Conservation (phyloP, 2,329 filamentous ascomycete species). For the Nemania serpens region DNA sequence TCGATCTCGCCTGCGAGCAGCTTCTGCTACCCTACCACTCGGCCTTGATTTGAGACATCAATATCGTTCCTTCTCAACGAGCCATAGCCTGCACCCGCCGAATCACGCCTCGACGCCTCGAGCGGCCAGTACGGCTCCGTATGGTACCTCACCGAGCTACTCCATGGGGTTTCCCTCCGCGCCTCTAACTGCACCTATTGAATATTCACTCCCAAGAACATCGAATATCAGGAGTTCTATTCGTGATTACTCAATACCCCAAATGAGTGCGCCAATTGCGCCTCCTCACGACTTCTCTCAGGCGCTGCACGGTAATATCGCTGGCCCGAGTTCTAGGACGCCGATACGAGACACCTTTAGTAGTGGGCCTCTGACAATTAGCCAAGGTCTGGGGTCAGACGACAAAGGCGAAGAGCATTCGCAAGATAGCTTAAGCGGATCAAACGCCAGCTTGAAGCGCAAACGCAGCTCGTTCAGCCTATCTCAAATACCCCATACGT, state of each 20-base stretch:
- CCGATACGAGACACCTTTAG: constrained; percentile 53
- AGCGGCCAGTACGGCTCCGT: constrained; percentile 47
- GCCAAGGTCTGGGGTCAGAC: constrained; percentile 34
- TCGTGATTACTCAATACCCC: constrained; percentile 57
- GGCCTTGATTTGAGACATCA: constrained; percentile 42
- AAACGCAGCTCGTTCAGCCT: constrained; percentile 42
- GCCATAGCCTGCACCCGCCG: constrained; percentile 38
- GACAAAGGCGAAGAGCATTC: constrained; percentile 41
- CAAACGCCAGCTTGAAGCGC: constrained; percentile 34
- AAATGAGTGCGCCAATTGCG: constrained; percentile 60
- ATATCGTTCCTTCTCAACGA: constrained; percentile 39
- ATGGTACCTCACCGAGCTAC: constrained; percentile 51
- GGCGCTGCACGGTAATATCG: constrained; percentile 51
- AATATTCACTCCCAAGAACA: constrained; percentile 55
- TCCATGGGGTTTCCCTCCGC: constrained; percentile 58
- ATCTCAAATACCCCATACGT: constrained; percentile 34
- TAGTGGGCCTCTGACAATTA: constrained; percentile 38
- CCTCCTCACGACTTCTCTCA: constrained; percentile 58
- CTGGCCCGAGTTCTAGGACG: constrained; percentile 46
- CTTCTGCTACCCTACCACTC: constrained; percentile 43
- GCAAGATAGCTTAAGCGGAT: constrained; percentile 34
- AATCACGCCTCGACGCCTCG: constrained; percentile 42
- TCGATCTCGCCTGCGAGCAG: constrained; percentile 55
- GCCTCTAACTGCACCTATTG: constrained; percentile 58
- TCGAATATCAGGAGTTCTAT: constrained; percentile 44